Evolutionary conservation across 192 early-diverging fungal species (phyloP), one percentile per base, ranked within the genome.

Genomic region (Mortierella alpina): DNA sequence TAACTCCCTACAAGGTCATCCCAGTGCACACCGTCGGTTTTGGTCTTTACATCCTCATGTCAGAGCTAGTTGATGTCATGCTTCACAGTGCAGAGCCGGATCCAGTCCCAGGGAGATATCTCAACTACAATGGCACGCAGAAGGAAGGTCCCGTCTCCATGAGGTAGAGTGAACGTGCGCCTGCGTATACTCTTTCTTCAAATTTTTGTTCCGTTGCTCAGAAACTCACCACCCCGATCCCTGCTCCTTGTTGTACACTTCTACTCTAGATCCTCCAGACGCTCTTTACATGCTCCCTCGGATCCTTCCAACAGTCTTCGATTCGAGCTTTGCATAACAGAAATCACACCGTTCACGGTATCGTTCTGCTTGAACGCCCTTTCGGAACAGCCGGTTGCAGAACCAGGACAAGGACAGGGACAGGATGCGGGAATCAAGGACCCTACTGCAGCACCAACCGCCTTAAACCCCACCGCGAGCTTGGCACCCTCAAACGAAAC

Each of bases 21-120:
- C 77, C 77, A 8, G 77, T 80, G 7, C 77, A 80, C n/a, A 80
- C 77, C 14, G 77, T 80, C 9, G 77, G 77, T 9, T 80, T 80
- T 72, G 77, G 77, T 18, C 46, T 80, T 2, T 80, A 80, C 60
- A 72, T 80, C 48, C 77, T 80, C 48, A 72, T 80, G 77, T 80
- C 77, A 15, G 77, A 80, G 59, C 54, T 80, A 7, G 77, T 80
- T 13, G 77, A 80, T 57, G 77, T 80, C 17, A 80, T 80, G 77
- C 77, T 80, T 12, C 77, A 80, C n/a, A 80, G 77, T 41, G 60
- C 70, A 11, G 77, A 80, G 20, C 69, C 77, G 10, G 77, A 72
- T 72, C 70, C 57, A 52, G 63, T 61, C 53, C 77, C 72, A 49
- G 77, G 77, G 14, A 50, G 77, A 31, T 72, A 80, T 47, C 66